Evolutionary conservation across 192 early-diverging fungal genomes (phyloP).

Genomic region (Podila epicladia): DNA sequence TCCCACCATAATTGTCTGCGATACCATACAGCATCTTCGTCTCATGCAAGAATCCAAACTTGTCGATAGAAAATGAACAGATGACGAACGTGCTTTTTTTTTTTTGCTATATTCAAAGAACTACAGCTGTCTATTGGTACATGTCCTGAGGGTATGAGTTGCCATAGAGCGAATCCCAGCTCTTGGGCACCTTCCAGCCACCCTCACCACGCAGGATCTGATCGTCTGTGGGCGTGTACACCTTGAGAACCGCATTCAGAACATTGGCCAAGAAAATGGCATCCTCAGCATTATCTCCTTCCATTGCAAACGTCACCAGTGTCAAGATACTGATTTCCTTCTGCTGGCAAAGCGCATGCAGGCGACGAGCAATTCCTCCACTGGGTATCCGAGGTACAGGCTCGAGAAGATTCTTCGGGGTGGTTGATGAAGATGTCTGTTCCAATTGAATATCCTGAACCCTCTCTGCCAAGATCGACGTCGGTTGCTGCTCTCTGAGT

Average conservation of each 20-base stretch:
- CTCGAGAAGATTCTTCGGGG: conserved; percentile 1
- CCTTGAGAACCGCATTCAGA: conserved; percentile 23
- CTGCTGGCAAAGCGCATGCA: conserved; percentile 57
- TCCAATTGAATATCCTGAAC: conserved; percentile 20
- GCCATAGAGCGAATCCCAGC: conserved; percentile 65
- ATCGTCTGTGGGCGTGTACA: conserved; percentile 21
- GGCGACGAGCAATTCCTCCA: conserved; percentile 65
- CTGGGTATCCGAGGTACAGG: conserved; percentile 63
- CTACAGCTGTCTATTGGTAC: conserved; percentile 51
- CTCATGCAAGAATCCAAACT: not conserved
- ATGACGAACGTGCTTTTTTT: not conserved
- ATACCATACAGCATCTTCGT: no score
- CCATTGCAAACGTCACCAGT: conserved; percentile 71
- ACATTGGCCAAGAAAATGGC: conserved; percentile 69
- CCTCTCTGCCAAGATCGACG: conserved; percentile 12
- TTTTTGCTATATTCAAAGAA: not conserved
- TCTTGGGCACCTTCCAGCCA: conserved; percentile 59
- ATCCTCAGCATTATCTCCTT: conserved; percentile 80
- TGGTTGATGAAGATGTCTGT: not conserved
- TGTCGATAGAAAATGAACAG: not conserved
- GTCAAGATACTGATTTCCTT: conserved; percentile 54
- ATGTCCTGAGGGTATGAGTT: conserved; percentile 60
- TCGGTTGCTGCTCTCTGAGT: not conserved
- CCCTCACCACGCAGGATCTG: conserved; percentile 9
- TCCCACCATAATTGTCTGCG: no score